Conservation (phyloP, 768 basidiomycete species). For the Sistotremastrum suecicum region DNA sequence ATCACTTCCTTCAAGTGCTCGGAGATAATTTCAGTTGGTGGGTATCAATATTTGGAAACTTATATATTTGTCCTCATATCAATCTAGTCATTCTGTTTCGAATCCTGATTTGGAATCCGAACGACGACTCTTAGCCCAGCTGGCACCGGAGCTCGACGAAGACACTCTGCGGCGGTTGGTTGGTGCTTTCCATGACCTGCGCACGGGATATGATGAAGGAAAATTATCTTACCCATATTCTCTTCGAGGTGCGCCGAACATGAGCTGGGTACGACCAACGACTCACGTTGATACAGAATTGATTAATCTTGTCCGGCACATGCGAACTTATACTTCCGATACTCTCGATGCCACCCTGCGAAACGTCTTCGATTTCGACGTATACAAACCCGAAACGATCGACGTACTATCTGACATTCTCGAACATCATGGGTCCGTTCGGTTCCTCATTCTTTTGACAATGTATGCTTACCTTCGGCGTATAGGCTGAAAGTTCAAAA, state of each 20-base stretch:
- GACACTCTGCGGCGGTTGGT: constrained; percentile 43
- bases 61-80: background rate
- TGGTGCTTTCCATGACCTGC: constrained; percentile 48
- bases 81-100: constrained; percentile 37
- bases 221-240: constrained; percentile 54
- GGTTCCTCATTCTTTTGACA: background rate
- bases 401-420: constrained; percentile 45
- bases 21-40: constrained; percentile 50
- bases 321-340: constrained; percentile 46
- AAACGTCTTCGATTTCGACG: constrained; percentile 59
- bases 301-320: constrained; percentile 50
- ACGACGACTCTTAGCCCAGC: constrained; percentile 38
- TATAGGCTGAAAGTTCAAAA: constrained; percentile 36
- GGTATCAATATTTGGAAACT: background rate
- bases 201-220: constrained; percentile 42
- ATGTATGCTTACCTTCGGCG: background rate
- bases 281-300: constrained; percentile 27
- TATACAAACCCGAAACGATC: constrained; percentile 51
- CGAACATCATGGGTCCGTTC: constrained; percentile 40
- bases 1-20: constrained; percentile 58
- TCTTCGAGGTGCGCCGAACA: constrained; percentile 33
- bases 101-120: constrained; percentile 61
- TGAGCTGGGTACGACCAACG: constrained; percentile 9
- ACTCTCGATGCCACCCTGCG: constrained; percentile 42
- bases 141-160: constrained; percentile 44